These are phyloP conservation scores for Fusarium caatingaense DNA, from an alignment of 2,329 filamentous ascomycete species.

Conservation along the genomic window DNA sequence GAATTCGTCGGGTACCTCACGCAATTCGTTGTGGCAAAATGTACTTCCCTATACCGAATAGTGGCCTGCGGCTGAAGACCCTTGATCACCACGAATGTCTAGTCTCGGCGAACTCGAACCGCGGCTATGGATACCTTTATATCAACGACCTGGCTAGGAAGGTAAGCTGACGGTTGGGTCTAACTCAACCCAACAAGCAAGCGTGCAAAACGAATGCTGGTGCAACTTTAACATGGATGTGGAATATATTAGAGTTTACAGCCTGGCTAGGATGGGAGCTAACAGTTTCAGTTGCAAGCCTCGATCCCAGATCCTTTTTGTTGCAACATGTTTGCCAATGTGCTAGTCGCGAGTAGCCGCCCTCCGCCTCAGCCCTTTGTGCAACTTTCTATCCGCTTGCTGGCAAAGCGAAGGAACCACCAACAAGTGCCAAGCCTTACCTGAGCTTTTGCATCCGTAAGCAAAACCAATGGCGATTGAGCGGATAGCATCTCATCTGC, in stretches of 20 bases:
- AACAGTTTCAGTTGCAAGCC: conserved; percentile 5
- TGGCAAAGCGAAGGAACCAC: not conserved
- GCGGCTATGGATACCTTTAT: conserved; percentile 4
- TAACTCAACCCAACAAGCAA: conserved; percentile 11
- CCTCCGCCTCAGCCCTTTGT: not conserved
- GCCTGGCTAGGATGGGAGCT: conserved; percentile 4
- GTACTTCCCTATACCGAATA: conserved; percentile 9
- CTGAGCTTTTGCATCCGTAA: not conserved
- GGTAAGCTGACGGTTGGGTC: not conserved
- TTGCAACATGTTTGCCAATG: not conserved
- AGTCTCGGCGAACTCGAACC: conserved; percentile 11
- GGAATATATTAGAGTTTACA: conserved; percentile 6
- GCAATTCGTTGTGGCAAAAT: conserved; percentile 25
- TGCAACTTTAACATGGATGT: conserved; percentile 5
- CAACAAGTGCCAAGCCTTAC: not conserved
- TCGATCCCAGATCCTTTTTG: conserved; percentile 5
- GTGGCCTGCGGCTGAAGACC: conserved; percentile 22
- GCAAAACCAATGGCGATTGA: not conserved
- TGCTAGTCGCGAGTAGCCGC: not conserved
- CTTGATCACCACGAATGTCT: conserved; percentile 14
- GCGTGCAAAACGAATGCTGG: not conserved
- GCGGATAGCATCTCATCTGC: not conserved
- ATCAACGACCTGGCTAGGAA: not conserved
- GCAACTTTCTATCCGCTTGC: not conserved
- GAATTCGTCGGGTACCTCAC: not conserved